Evolutionary conservation across 257 asterid genomes (phyloP), one percentile per base, ranked within the genome.

Genomic region (Avicennia marina): DNA sequence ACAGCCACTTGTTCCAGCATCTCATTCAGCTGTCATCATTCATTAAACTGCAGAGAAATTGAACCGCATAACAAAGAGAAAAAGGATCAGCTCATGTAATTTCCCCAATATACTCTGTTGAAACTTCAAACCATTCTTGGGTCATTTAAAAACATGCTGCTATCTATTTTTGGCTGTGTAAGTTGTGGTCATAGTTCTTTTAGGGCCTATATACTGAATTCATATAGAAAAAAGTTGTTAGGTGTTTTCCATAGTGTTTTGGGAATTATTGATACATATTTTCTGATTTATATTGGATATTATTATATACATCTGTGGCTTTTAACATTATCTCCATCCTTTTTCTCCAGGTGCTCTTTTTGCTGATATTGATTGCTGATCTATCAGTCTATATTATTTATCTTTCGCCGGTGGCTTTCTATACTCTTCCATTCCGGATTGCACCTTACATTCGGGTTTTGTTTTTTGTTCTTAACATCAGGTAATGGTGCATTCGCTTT

Each of bases 381-480:
- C 48, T 89, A 43, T 27, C 69, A 59, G 78, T 81, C 71, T 81
- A 73, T 62, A 75, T 53, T 67, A 44, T 81, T 43, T 88, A 62
- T 71, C 76, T 86, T 55, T 86, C 95, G 58, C 95, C 95, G 1
- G 83, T 72, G 56, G 86, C 70, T 59, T 40, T 83, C 55, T 73
- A 62, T 75, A 58, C 64, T 67, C 98, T 90, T 60, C 97, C 98
- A 25, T 69, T 93, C 70, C 81, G 98, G 51, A 69, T 82, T 72
- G 94, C 97, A 21, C 95, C 97, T 44, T 93, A 93, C 67, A 49
- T 89, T 34, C 79, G 98, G 50, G 98, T 89, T 69, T 75, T 72
- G 42, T 66, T 86, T 76, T 75, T 93, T 66, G 79, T 79, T 59
- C 80, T 84, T 53, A 74, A 75, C 78, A 75, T 89, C 76, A 78